A percentile compares a stretch with the other conserved stretches of the same genome.
Conservation (phyloP, 345 rosid species). For the Populus simonii region DNA sequence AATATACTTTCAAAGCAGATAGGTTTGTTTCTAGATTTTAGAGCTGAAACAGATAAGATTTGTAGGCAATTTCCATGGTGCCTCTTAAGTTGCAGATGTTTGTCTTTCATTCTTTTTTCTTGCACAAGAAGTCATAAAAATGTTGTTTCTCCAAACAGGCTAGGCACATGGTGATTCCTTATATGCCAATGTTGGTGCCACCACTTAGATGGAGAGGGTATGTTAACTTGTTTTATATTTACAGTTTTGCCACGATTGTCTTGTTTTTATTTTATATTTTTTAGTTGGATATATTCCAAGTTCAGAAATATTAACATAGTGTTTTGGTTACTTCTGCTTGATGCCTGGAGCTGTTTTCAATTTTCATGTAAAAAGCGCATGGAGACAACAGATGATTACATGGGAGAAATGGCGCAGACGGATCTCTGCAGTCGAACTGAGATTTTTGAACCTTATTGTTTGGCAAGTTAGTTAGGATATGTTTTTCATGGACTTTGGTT, state of each 20-base stretch:
- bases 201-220: too few relatives aligned
- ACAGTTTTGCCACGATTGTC: too few relatives aligned
- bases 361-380: background rate
- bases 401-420: background rate
- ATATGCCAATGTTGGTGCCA: too few relatives aligned
- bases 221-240: too few relatives aligned
- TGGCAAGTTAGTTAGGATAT: background rate
- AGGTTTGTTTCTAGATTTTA: background rate
- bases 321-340: background rate
- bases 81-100: constrained; percentile 1
- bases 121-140: background rate
- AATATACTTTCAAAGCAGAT: background rate
- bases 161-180: too few relatives aligned
- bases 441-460: background rate
- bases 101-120: background rate
- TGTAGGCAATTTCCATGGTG: background rate
- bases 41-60: too few relatives aligned
- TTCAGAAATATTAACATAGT: background rate
- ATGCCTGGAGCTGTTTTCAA: background rate
- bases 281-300: too few relatives aligned
- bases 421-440: background rate
- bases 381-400: background rate
- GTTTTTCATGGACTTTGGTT: background rate
- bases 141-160: too few relatives aligned
- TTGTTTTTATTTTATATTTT: too few relatives aligned